Percentiles rank a stretch among this genome's conserved stretches.
Evolutionary conservation across 192 early-diverging fungal species (phyloP).

Genomic region (Coemansia sp.): DNA sequence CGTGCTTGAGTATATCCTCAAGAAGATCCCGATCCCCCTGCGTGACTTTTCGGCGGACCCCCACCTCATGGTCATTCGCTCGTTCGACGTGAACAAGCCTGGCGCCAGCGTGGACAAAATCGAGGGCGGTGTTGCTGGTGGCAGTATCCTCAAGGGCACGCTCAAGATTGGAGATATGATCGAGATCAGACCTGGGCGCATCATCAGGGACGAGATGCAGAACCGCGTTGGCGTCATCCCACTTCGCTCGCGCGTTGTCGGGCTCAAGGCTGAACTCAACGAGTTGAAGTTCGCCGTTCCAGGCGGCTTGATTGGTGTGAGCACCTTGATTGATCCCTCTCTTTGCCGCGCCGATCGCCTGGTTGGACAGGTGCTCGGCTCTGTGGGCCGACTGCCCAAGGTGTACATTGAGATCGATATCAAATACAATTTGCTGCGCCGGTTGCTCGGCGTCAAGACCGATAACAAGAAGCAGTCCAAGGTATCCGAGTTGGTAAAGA

Average conservation of each 20-base stretch:
- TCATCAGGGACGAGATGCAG: slow-evolving; percentile 84
- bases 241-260: slow-evolving; percentile 86
- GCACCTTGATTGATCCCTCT: slow-evolving; percentile 94
- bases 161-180: slow-evolving; percentile 89
- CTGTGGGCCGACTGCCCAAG: slow-evolving; percentile 86
- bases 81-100: slow-evolving; percentile 99
- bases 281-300: slow-evolving; percentile 96
- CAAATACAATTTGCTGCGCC: slow-evolving; percentile 94
- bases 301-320: slow-evolving; percentile 99
- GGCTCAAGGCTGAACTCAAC: slow-evolving; percentile 88
- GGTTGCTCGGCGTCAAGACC: slow-evolving; percentile 94
- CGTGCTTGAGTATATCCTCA: slow-evolving; percentile 96
- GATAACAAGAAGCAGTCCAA: slow-evolving; percentile 99
- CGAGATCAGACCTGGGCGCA: slow-evolving; percentile 90
- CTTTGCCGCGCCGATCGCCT: slow-evolving; percentile 95
- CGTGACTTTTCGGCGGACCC: slow-evolving; percentile 92
- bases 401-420: slow-evolving; percentile 97
- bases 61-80: slow-evolving; percentile 95
- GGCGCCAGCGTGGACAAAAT: slow-evolving; percentile 90
- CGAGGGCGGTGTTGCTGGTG: slow-evolving; percentile 98
- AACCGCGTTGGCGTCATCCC: slow-evolving; percentile 81
- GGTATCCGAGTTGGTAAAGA: slow-evolving; percentile 89
- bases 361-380: slow-evolving; percentile 93
- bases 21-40: slow-evolving; percentile 91
- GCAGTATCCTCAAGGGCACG: slow-evolving; percentile 91